Percentiles rank a stretch among this genome's conserved stretches.
Conservation (phyloP, 768 basidiomycete species). For the Tulasnella sp. region DNA sequence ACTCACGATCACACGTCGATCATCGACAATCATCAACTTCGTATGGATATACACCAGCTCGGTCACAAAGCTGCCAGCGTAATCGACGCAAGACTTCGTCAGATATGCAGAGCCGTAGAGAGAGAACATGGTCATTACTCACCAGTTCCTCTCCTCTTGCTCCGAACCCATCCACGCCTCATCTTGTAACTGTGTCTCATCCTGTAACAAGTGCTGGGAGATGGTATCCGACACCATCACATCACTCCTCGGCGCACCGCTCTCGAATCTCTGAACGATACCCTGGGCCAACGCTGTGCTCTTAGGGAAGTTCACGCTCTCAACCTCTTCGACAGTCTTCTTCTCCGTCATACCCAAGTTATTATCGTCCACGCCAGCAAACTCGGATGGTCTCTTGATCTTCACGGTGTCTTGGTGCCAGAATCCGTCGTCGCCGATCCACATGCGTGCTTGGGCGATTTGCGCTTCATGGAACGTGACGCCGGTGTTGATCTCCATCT, state of each 20-base stretch:
- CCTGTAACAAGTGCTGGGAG: conserved; percentile 67
- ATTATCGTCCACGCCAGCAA: not conserved
- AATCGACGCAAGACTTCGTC: not conserved
- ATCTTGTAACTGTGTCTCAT: conserved; percentile 46
- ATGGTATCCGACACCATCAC: conserved; percentile 63
- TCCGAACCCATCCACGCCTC: conserved; percentile 79
- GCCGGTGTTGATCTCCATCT: conserved; percentile 61
- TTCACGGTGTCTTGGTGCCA: conserved; percentile 11
- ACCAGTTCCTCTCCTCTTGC: conserved; percentile 74
- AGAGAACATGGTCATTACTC: conserved; percentile 30
- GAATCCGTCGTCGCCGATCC: conserved; percentile 35
- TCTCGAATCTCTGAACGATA: conserved; percentile 59
- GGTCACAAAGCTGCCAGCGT: conserved; percentile 49
- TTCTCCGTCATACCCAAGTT: conserved; percentile 31
- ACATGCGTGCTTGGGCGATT: conserved; percentile 67
- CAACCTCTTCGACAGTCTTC: conserved; percentile 38
- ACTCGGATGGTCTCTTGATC: conserved; percentile 10
- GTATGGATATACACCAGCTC: conserved; percentile 74
- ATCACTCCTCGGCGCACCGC: conserved; percentile 45
- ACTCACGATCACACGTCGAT: conserved; percentile 75
- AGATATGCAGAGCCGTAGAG: no score
- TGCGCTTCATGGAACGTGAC: conserved; percentile 78
- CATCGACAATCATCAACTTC: conserved; percentile 93
- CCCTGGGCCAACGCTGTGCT: conserved; percentile 59
- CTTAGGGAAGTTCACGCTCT: conserved; percentile 56